Percentiles rank a stretch among this genome's conserved stretches.
phyloP scores from a whole-genome alignment of 2,329 filamentous ascomycete genomes.

The Claviceps capensis region DNA sequence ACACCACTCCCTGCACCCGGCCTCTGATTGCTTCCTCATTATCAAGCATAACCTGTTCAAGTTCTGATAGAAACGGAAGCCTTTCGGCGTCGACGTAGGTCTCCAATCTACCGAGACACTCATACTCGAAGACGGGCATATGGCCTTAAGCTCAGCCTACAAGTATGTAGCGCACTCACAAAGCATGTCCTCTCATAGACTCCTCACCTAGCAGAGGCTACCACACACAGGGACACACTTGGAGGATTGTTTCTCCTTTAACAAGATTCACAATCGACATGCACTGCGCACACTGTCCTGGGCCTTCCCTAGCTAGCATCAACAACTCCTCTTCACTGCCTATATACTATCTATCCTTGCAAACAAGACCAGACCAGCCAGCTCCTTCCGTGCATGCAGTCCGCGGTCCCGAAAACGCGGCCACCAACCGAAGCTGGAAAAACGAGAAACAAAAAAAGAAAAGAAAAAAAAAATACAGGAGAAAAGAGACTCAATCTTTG shows the following conservation, averaged over 20 bases:
- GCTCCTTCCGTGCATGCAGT: background rate
- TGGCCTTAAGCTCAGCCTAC: too few species aligned
- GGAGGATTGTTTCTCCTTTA: background rate
- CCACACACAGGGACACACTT: background rate
- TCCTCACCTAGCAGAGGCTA: too few species aligned
- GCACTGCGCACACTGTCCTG: background rate
- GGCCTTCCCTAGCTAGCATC: background rate
- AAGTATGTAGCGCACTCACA: too few species aligned
- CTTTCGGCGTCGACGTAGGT: too few species aligned
- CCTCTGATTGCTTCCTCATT: too few species aligned
- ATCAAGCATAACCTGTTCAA: too few species aligned
- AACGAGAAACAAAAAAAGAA: background rate
- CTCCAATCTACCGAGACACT: too few species aligned
- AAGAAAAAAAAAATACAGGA: background rate
- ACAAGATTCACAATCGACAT: too few species aligned
- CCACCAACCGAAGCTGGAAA: background rate
- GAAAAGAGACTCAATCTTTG: background rate
- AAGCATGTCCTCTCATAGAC: too few species aligned
- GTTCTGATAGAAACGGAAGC: too few species aligned
- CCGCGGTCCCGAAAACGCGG: background rate
- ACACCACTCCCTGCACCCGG: too few species aligned
- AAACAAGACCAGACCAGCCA: background rate
- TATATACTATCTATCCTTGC: background rate
- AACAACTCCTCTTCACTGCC: background rate
- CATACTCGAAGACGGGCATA: too few species aligned